These are phyloP conservation scores for Arthrobotrys entomopaga DNA, from an alignment of 2,329 filamentous ascomycete species.

Conservation along the genomic window DNA sequence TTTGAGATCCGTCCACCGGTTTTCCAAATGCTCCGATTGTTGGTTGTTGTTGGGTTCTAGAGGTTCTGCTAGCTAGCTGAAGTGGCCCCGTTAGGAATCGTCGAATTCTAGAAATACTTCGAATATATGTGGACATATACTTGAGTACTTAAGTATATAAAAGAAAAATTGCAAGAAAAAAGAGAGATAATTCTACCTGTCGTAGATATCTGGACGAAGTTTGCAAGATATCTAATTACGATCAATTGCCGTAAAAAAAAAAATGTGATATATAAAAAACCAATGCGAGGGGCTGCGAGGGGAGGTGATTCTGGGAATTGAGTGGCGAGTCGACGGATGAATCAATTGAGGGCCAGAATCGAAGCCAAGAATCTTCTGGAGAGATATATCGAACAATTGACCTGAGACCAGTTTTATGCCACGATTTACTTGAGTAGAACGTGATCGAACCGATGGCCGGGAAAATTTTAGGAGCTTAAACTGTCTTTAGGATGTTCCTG, in stretches of 20 bases:
- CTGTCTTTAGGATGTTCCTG: constrained; percentile 4
- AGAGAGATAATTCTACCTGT: too few relatives aligned
- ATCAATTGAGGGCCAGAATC: neutral
- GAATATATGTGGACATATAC: too few relatives aligned
- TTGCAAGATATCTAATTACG: too few relatives aligned
- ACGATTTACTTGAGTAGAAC: constrained; percentile 32
- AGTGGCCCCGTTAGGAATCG: neutral
- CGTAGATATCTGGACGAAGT: too few relatives aligned
- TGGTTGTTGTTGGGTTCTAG: neutral
- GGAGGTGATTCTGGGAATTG: too few relatives aligned
- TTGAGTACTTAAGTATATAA: too few relatives aligned
- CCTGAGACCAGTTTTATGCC: constrained; percentile 16
- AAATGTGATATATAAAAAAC: too few relatives aligned
- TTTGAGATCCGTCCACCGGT: neutral
- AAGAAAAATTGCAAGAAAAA: too few relatives aligned
- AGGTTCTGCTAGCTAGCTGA: neutral
- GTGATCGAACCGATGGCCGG: neutral
- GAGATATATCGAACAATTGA: neutral
- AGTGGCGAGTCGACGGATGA: too few relatives aligned
- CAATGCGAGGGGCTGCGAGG: too few relatives aligned
- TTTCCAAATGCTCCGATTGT: neutral
- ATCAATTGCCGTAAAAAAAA: too few relatives aligned
- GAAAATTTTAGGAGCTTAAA: too few relatives aligned
- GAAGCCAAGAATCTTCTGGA: constrained; percentile 1
- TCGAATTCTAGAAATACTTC: neutral